Conservation (phyloP, 495 filamentous ascomycete genomes). For the Gamarada debralockiae region DNA sequence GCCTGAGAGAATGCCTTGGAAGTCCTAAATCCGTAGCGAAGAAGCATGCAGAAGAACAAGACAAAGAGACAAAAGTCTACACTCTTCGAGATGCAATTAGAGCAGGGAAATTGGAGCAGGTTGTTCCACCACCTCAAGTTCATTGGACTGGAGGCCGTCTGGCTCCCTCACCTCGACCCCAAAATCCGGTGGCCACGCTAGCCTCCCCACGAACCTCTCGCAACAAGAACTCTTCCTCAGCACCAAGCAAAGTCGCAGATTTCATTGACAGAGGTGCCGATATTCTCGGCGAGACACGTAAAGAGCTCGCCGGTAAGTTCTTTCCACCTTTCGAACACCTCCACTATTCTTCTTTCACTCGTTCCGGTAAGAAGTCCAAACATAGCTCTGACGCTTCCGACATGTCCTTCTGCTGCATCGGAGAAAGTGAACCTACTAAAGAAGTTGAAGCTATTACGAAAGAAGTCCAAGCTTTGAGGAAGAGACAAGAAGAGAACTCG, state of each 20-base stretch:
- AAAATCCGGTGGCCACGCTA: neutral
- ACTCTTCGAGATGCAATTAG: neutral
- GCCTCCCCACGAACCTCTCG: neutral
- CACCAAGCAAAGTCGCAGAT: neutral
- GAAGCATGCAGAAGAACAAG: neutral
- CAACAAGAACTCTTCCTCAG: neutral
- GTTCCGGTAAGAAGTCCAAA: neutral
- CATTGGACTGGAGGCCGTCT: neutral
- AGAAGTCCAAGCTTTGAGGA: neutral
- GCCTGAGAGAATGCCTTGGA: neutral
- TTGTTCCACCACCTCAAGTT: neutral
- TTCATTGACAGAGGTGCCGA: neutral
- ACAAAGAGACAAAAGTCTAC: neutral
- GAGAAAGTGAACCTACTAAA: neutral
- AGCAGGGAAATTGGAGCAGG: constrained; percentile 3
- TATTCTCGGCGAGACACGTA: neutral
- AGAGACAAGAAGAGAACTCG: neutral
- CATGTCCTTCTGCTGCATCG: constrained; percentile 3
- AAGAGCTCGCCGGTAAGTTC: constrained; percentile 9
- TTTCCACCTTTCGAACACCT: neutral
- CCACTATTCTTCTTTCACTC: constrained; percentile 1
- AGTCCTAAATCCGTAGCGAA: neutral
- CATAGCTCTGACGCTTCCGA: neutral
- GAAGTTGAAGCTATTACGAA: neutral
- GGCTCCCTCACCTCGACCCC: neutral